Percentiles rank a stretch among this genome's conserved stretches.
These are phyloP conservation scores for Colletotrichum falcatum DNA, from an alignment of 2,329 filamentous ascomycete species.

Conservation along the genomic window DNA sequence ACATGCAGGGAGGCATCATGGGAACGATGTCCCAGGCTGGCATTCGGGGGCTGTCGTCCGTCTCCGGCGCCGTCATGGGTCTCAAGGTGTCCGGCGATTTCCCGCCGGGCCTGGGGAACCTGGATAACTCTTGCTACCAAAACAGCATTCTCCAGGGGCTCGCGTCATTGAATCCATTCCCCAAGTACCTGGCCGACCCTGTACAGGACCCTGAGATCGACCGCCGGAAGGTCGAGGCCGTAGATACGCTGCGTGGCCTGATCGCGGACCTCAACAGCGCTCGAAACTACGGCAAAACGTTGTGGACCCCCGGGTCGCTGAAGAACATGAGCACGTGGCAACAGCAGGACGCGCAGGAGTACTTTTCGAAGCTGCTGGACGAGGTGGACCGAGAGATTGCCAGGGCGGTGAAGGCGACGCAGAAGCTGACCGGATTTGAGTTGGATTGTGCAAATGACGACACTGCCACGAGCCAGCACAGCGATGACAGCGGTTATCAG, in stretches of 20 bases:
- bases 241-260: constrained; percentile 68
- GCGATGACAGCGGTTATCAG: constrained; percentile 69
- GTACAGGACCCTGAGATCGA: constrained; percentile 45
- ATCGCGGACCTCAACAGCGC: constrained; percentile 77
- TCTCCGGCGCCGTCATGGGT: constrained; percentile 59
- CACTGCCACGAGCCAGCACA: constrained; percentile 59
- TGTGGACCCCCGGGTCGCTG: constrained; percentile 85
- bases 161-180: constrained; percentile 78
- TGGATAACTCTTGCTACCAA: constrained; percentile 97
- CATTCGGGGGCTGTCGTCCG: constrained; percentile 64
- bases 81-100: constrained; percentile 56
- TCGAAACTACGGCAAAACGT: constrained; percentile 76
- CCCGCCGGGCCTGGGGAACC: constrained; percentile 84
- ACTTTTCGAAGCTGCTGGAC: constrained; percentile 90
- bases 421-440: constrained; percentile 55
- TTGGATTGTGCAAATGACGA: constrained; percentile 56
- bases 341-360: constrained; percentile 98
- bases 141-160: constrained; percentile 93
- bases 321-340: constrained; percentile 96
- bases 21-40: constrained; percentile 69
- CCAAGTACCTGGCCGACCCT: constrained; percentile 70
- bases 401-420: constrained; percentile 56
- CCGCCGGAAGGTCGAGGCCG: constrained; percentile 41
- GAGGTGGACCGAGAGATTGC: constrained; percentile 83
- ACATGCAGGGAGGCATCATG: constrained; percentile 64